phyloP scores from a whole-genome alignment of 129 eudicot species.

The Apium graveolens region DNA sequence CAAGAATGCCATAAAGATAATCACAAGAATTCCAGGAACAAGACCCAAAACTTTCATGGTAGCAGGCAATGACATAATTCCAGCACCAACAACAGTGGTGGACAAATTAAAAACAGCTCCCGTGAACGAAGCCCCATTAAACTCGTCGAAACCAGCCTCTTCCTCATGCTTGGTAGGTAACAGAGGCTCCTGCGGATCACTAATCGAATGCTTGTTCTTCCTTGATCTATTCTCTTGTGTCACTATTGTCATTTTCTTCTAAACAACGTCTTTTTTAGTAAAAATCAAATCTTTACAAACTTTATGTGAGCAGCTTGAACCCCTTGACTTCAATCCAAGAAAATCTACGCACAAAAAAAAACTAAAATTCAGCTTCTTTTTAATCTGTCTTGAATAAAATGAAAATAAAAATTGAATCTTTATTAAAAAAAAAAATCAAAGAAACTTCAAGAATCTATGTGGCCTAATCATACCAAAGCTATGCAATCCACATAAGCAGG shows the following conservation, averaged over 20 bases:
- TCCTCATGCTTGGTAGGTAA: slow-evolving; percentile 74
- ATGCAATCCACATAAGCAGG: background rate
- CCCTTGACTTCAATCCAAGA: slow-evolving; percentile 18
- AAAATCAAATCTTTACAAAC: background rate
- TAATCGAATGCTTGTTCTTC: slow-evolving; percentile 39
- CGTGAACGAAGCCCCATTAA: slow-evolving; percentile 77
- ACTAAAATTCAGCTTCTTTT: background rate
- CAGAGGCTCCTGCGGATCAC: slow-evolving; percentile 70
- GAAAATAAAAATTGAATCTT: background rate
- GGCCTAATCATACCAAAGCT: background rate
- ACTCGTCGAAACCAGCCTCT: slow-evolving; percentile 73
- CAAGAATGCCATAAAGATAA: slow-evolving; percentile 68
- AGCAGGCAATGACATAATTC: slow-evolving; percentile 96
- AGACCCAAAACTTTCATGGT: slow-evolving; percentile 89
- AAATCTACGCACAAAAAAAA: slow-evolving; percentile 13
- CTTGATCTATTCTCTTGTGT: slow-evolving; percentile 52
- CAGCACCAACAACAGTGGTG: slow-evolving; percentile 91
- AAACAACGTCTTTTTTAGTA: background rate
- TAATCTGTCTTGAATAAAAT: background rate
- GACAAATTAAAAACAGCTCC: slow-evolving; percentile 88
- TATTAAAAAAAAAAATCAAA: background rate
- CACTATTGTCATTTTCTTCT: slow-evolving; percentile 54
- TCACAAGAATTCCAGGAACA: slow-evolving; percentile 52
- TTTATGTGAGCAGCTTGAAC: slow-evolving; percentile 5
- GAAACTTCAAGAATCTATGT: background rate